Percentiles rank a stretch among this genome's conserved stretches.
Evolutionary conservation across 179 eudicot species (phyloP).

Genomic region (Patellifolia procumbens): DNA sequence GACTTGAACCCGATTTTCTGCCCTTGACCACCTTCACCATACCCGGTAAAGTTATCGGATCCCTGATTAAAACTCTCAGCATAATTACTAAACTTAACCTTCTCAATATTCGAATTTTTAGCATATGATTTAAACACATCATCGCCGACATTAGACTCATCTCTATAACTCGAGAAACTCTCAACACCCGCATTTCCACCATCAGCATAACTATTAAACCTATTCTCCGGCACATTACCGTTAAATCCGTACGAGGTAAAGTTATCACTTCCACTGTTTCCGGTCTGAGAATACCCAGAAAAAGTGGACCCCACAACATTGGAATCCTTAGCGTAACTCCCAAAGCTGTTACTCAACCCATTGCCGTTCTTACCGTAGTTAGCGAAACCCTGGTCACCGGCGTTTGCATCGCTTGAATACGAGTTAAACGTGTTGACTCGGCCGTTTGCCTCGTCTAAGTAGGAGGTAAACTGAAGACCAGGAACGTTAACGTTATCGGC

Average conservation of each 20-base stretch:
- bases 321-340: slow-evolving; percentile 44
- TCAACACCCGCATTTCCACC: slow-evolving; percentile 54
- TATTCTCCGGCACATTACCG: slow-evolving; percentile 63
- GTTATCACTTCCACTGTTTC: slow-evolving; percentile 45
- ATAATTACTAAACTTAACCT: slow-evolving; percentile 56
- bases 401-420: slow-evolving; percentile 44
- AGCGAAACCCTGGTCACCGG: slow-evolving; percentile 58
- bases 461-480: slow-evolving; percentile 60
- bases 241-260: slow-evolving; percentile 58
- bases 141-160: slow-evolving; percentile 71
- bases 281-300: slow-evolving; percentile 47
- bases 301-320: slow-evolving; percentile 67
- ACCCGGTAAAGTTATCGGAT: slow-evolving; percentile 61
- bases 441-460: slow-evolving; percentile 58
- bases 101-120: slow-evolving; percentile 50
- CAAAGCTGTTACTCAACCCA: slow-evolving; percentile 41
- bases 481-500: slow-evolving; percentile 51
- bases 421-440: slow-evolving; percentile 38
- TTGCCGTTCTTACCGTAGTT: slow-evolving; percentile 73
- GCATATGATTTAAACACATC: slow-evolving; percentile 55
- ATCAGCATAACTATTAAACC: slow-evolving; percentile 55
- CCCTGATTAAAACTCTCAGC: slow-evolving; percentile 66
- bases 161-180: slow-evolving; percentile 57
- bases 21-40: slow-evolving; percentile 52
- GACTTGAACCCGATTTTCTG: slow-evolving; percentile 49